Evolutionary conservation across 2,329 filamentous ascomycete genomes (phyloP), one percentile per base, ranked within the genome.

Genomic region (Colletotrichum melonis): DNA sequence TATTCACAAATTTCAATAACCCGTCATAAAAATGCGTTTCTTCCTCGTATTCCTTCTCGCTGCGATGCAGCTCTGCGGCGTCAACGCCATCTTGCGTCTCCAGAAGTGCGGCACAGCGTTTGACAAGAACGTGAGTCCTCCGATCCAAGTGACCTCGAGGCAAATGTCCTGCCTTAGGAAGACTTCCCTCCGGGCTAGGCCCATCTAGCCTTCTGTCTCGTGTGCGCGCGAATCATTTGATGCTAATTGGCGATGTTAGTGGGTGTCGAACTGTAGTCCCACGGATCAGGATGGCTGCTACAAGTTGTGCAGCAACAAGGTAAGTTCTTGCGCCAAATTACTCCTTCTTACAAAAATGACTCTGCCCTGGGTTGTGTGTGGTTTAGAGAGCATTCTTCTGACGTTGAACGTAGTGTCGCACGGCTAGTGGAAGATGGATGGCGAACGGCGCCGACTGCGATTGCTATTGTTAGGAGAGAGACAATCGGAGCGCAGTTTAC

Each of bases 251-350:
- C 24, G 4, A 24, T 55, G 22, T 1, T 1, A 65, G 54, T 67
- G 64, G 55, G 63, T 56, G 16, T 60, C 64, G 19, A 67, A 67
- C n/a, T 67, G 38, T 1, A 60, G 56, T 9, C 35, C n/a, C 26
- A 1, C 2, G 56, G 55, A 60, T 1, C 55, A 49, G 38, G 24
- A 67, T n/a, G 56, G 6, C 46, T 60, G 64, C 56, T 26, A 52
- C 12, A 1, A 0, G 1, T 55, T 59, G 7, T 59, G 64, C 56
- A 28, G 49, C 1, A 26, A 56, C 5, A 65, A 65, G 63, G 63
- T 56, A 30, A 56, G 63, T 49, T 22, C 19, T 49, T n/a, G 42
- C 19, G 42, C 42, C 4, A 8, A 4, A n/a, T 12, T n/a, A n/a
- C n/a, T 14, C 22, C 46, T 26, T 1, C 2, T 8, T 6, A 55